Evolutionary conservation across 2,329 filamentous ascomycete genomes (phyloP).

Genomic region (Aspergillus piperis): DNA sequence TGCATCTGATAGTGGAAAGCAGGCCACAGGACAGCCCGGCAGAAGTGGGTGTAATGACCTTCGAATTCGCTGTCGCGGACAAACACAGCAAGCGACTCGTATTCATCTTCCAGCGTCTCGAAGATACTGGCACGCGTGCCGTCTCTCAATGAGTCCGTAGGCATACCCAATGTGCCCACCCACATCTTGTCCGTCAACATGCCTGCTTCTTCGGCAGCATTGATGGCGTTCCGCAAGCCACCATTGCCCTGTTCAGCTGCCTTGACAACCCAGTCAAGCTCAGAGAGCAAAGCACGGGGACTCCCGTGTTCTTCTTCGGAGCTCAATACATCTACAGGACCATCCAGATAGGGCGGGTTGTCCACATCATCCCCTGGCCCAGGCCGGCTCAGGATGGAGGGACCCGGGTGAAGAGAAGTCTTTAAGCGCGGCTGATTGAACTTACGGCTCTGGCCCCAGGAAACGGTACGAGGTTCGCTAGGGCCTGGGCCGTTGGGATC

Average conservation of each 20-base stretch:
- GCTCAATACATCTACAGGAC: constrained; percentile 11
- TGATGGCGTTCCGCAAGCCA: constrained; percentile 81
- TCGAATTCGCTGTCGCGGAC: constrained; percentile 89
- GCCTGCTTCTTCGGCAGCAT: constrained; percentile 71
- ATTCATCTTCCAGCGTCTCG: constrained; percentile 74
- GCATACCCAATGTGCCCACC: constrained; percentile 91
- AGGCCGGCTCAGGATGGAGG: constrained; percentile 65
- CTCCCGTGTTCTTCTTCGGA: constrained; percentile 55
- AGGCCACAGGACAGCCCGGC: constrained; percentile 94
- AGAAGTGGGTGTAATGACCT: constrained; percentile 91
- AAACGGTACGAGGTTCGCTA: constrained; percentile 71
- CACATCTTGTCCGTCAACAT: constrained; percentile 73
- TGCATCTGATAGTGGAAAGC: constrained; percentile 98
- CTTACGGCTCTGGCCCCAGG: constrained; percentile 68
- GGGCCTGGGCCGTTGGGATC: constrained; percentile 34
- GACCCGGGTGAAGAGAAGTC: constrained; percentile 71
- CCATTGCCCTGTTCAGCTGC: constrained; percentile 89
- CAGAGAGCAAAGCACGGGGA: constrained; percentile 63
- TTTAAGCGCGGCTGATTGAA: constrained; percentile 78
- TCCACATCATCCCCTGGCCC: constrained; percentile 19
- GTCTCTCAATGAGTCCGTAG: constrained; percentile 77
- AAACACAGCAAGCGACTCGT: constrained; percentile 79
- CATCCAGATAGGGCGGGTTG: constrained; percentile 26
- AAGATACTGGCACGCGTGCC: constrained; percentile 79
- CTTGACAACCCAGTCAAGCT: constrained; percentile 76